Evolutionary conservation across 345 rosid genomes (phyloP).

Genomic region (Citrus australasica): DNA sequence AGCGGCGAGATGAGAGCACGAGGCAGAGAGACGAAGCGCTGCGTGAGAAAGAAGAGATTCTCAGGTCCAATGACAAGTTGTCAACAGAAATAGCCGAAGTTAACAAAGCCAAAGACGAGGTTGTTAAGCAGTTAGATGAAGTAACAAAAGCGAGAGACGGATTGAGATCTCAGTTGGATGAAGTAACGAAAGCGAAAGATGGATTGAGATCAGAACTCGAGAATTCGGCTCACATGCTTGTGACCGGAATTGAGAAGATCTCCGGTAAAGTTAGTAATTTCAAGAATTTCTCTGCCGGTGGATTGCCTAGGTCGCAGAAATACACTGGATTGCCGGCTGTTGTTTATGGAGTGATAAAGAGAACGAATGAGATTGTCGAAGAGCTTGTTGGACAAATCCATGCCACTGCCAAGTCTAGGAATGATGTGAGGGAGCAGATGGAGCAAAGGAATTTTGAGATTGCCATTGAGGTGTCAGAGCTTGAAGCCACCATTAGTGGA

Average conservation of each 20-base stretch:
- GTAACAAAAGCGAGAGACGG: slow-evolving; percentile 53
- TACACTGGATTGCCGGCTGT: slow-evolving; percentile 74
- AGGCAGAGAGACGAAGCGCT: slow-evolving; percentile 78
- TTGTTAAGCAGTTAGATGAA: slow-evolving; percentile 52
- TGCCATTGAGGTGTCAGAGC: slow-evolving; percentile 97
- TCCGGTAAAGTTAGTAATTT: slow-evolving; percentile 76
- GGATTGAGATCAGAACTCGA: slow-evolving; percentile 70
- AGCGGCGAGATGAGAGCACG: slow-evolving; percentile 70
- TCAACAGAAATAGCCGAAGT: slow-evolving; percentile 47
- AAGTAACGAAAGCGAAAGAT: slow-evolving; percentile 54
- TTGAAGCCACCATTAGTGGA: slow-evolving; percentile 78
- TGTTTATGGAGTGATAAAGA: slow-evolving; percentile 85
- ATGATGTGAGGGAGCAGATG: slow-evolving; percentile 89
- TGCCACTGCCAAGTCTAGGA: slow-evolving; percentile 53
- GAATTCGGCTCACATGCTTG: slow-evolving; percentile 80
- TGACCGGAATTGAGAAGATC: slow-evolving; percentile 91
- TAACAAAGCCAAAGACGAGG: slow-evolving; percentile 48
- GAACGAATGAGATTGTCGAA: slow-evolving; percentile 92
- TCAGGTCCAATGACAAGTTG: slow-evolving; percentile 40
- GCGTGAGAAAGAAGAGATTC: slow-evolving; percentile 62
- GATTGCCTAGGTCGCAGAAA: slow-evolving; percentile 81
- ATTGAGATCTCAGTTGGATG: slow-evolving; percentile 56
- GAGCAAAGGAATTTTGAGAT: slow-evolving; percentile 96
- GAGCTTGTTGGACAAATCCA: slow-evolving; percentile 83
- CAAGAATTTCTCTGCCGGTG: slow-evolving; percentile 68